Conservation (phyloP, 768 basidiomycete species). For the Phylloporus sp. region DNA sequence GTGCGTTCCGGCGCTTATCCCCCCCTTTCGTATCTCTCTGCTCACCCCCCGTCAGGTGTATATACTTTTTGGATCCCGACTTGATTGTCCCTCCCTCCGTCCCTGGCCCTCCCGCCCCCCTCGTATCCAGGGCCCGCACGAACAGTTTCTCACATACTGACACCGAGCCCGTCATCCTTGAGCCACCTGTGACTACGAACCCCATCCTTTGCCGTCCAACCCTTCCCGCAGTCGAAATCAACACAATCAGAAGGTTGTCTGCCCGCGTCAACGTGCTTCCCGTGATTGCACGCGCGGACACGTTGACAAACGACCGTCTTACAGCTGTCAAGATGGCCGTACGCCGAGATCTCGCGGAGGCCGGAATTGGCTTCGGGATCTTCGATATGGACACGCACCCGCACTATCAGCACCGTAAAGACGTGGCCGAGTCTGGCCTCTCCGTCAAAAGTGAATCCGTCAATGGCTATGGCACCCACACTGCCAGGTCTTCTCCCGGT, state of each 20-base stretch:
- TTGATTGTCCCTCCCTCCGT: conserved; percentile 67
- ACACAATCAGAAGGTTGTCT: conserved; percentile 73
- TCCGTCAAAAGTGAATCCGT: conserved; percentile 46
- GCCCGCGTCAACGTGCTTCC: conserved; percentile 84
- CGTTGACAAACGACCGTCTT: conserved; percentile 76
- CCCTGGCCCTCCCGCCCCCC: conserved; percentile 60
- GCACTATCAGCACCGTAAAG: conserved; percentile 40
- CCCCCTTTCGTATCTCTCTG: conserved; percentile 12
- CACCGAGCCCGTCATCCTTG: conserved; percentile 71
- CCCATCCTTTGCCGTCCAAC: conserved; percentile 63
- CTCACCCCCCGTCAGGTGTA: conserved; percentile 49
- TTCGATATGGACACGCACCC: conserved; percentile 70
- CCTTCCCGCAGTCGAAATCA: conserved; percentile 66
- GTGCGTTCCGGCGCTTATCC: conserved; percentile 43
- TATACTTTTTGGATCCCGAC: conserved; percentile 87
- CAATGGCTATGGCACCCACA: conserved; percentile 47
- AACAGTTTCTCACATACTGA: conserved; percentile 70
- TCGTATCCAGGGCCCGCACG: conserved; percentile 61
- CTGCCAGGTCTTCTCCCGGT: conserved; percentile 48
- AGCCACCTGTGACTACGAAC: conserved; percentile 72
- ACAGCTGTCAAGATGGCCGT: conserved; percentile 75
- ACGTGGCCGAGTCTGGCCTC: conserved; percentile 39
- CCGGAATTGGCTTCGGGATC: conserved; percentile 85
- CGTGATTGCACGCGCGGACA: conserved; percentile 77
- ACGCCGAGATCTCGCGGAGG: conserved; percentile 73